phyloP scores from a whole-genome alignment of 2,329 filamentous ascomycete species.

The Pseudonectria buxi region DNA sequence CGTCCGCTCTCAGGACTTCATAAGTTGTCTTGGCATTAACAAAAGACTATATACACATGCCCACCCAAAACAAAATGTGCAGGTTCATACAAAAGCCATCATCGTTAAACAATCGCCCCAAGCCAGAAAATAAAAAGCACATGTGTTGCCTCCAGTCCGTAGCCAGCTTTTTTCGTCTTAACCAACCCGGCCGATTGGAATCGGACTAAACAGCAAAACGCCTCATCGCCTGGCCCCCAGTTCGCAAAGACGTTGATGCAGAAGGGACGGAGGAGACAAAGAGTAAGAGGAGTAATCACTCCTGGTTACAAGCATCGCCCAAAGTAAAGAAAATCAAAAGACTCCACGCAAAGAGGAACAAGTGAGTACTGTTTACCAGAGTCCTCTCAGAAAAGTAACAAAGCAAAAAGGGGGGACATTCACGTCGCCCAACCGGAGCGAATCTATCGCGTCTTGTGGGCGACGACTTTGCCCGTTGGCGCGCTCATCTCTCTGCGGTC shows the following conservation, averaged over 20 bases:
- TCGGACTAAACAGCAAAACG: slow-evolving; percentile 10
- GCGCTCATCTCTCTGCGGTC: slow-evolving; percentile 44
- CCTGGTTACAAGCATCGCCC: neutral
- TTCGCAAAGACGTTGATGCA: slow-evolving; percentile 4
- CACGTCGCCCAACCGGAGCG: neutral
- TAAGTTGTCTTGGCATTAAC: slow-evolving; percentile 5
- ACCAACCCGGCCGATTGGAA: slow-evolving; percentile 4
- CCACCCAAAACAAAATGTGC: slow-evolving; percentile 5
- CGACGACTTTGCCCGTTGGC: slow-evolving; percentile 29
- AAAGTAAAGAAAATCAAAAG: slow-evolving; percentile 6
- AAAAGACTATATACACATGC: slow-evolving; percentile 3
- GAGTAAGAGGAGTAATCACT: neutral
- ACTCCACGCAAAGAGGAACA: neutral
- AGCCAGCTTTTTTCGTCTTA: slow-evolving; percentile 5
- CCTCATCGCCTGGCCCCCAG: slow-evolving; percentile 15
- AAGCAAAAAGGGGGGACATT: no score
- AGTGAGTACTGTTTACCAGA: no score
- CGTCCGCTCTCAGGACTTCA: no score
- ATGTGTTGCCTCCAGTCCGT: slow-evolving; percentile 4
- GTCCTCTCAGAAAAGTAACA: no score
- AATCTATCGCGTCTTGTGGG: slow-evolving; percentile 13
- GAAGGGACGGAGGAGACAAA: slow-evolving; percentile 3
- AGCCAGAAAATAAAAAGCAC: no score
- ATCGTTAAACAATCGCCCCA: slow-evolving; percentile 1
- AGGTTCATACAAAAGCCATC: slow-evolving; percentile 6